Conservation (phyloP, 1,284 basidiomycete species). For the Ganoderma multipileum region DNA sequence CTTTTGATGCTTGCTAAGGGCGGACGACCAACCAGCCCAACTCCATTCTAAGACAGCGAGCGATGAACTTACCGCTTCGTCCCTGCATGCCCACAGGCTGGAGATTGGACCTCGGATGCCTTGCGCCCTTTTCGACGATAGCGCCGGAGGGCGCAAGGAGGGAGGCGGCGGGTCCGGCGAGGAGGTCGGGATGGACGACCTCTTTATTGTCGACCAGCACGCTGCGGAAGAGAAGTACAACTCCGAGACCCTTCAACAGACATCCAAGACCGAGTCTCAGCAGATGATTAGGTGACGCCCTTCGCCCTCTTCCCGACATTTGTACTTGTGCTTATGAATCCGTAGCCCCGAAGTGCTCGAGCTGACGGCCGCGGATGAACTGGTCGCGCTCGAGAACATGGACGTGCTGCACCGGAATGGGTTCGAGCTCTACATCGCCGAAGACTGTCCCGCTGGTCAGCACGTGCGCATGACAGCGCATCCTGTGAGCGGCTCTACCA, state of each 20-base stretch:
- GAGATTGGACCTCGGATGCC: conserved; percentile 75
- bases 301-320: conserved; percentile 21
- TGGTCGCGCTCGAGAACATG: conserved; percentile 88
- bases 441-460: conserved; percentile 56
- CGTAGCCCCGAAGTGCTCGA: conserved; percentile 80
- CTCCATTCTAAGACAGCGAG: neutral
- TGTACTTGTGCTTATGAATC: conserved; percentile 7
- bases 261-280: conserved; percentile 89
- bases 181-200: conserved; percentile 80
- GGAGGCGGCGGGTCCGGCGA: conserved; percentile 16
- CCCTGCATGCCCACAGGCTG: conserved; percentile 82
- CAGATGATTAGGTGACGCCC: conserved; percentile 71
- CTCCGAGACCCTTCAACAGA: conserved; percentile 92
- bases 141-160: conserved; percentile 49
- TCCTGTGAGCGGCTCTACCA: conserved; percentile 90
- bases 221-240: conserved; percentile 98
- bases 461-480: conserved; percentile 81
- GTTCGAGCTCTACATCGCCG: conserved; percentile 75
- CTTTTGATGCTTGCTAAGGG: conserved; percentile 79
- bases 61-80: conserved; percentile 60
- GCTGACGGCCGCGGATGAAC: conserved; percentile 89
- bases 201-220: conserved; percentile 95
- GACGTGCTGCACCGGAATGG: conserved; percentile 87
- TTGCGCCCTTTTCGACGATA: conserved; percentile 54
- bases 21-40: neutral